Conservation (phyloP, 306 rosid genomes). For the Castanospermum australe region DNA sequence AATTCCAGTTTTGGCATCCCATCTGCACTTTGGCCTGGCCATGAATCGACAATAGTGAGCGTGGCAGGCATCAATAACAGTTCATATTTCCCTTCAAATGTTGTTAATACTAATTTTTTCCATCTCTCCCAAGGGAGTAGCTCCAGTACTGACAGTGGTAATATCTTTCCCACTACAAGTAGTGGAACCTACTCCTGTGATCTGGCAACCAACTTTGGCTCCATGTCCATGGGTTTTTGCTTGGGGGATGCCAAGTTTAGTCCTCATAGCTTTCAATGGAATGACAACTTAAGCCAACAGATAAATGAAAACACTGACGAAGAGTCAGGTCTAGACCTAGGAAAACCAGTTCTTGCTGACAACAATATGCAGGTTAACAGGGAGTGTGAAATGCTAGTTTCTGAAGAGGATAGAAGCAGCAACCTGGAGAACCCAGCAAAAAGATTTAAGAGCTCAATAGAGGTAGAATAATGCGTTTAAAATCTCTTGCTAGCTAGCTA, state of each 20-base stretch:
- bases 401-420: conserved; percentile 23
- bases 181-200: conserved; percentile 31
- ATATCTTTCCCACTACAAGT: conserved; percentile 18
- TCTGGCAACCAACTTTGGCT: conserved; percentile 28
- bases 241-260: conserved; percentile 30
- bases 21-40: conserved; percentile 38
- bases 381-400: conserved; percentile 27
- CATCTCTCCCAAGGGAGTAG: conserved; percentile 36
- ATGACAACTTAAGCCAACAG: conserved; percentile 40
- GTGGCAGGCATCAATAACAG: conserved; percentile 29
- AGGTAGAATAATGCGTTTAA: conserved; percentile 41
- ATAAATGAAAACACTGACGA: conserved; percentile 39
- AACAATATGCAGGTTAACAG: conserved; percentile 20
- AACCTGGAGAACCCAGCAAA: conserved; percentile 42
- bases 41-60: conserved; percentile 31
- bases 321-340: conserved; percentile 31
- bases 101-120: conserved; percentile 29
- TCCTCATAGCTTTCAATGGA: conserved; percentile 30
- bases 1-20: conserved; percentile 46
- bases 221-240: conserved; percentile 26
- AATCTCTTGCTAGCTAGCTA: neutral
- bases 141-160: conserved; percentile 8
- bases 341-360: conserved; percentile 25
- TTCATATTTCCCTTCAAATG: conserved; percentile 45
- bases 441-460: conserved; percentile 42